Percentiles rank a stretch among this genome's conserved stretches.
Conservation (phyloP, 192 early-diverging fungal genomes). For the Diversispora eburnea region DNA sequence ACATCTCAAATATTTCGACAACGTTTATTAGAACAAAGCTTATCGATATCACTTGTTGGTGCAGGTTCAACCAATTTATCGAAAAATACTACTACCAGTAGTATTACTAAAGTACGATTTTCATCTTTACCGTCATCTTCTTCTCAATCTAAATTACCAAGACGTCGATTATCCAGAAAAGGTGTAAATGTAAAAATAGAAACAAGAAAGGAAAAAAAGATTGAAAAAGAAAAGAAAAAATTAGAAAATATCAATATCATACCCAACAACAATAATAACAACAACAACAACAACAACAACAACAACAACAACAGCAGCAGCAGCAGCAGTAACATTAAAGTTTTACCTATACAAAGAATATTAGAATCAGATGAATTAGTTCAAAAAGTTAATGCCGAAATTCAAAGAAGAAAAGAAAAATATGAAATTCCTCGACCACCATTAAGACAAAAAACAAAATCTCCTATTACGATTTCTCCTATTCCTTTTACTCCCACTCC, state of each 20-base stretch:
- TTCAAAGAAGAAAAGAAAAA: background rate
- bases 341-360: background rate
- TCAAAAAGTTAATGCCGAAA: background rate
- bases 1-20: background rate
- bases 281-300: background rate
- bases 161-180: too few species aligned
- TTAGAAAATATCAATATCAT: too few species aligned
- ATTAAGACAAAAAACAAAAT: background rate
- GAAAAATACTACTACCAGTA: background rate
- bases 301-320: background rate
- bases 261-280: background rate
- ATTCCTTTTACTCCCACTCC: background rate
- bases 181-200: too few species aligned
- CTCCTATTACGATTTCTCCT: background rate
- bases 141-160: too few species aligned
- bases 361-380: background rate
- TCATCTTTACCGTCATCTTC: background rate
- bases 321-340: background rate
- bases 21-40: background rate
- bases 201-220: too few species aligned
- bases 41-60: background rate
- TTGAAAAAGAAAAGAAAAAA: too few species aligned
- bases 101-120: background rate
- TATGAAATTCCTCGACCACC: background rate
- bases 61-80: background rate